Evolutionary conservation across 345 rosid species (phyloP).

Genomic region (Pugionium cornutum): DNA sequence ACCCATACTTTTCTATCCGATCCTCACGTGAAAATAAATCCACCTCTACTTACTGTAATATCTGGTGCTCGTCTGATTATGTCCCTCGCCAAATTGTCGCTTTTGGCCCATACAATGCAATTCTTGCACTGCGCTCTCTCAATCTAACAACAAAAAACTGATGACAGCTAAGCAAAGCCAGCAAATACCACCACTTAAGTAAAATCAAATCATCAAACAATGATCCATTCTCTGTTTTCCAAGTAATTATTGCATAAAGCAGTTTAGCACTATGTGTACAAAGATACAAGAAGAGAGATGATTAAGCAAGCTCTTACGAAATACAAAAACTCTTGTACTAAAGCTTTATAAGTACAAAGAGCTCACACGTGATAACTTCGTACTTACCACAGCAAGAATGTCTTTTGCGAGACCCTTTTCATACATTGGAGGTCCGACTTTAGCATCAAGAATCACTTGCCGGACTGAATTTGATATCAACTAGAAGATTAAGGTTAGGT

Average conservation of each 20-base stretch:
- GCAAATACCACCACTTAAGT: not conserved
- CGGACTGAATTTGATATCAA: constrained; percentile 68
- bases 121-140: constrained; percentile 56
- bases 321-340: not conserved
- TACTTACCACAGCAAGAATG: constrained; percentile 77
- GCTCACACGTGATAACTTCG: not conserved
- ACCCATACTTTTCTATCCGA: not conserved
- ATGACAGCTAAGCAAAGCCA: constrained; percentile 8
- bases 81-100: constrained; percentile 76
- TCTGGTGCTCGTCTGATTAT: constrained; percentile 60
- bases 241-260: not conserved
- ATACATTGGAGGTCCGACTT: constrained; percentile 84
- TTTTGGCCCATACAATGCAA: constrained; percentile 91
- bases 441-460: constrained; percentile 82
- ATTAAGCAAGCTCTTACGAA: not conserved
- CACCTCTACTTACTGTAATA: constrained; percentile 48
- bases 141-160: constrained; percentile 53
- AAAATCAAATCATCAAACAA: constrained; percentile 1
- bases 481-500: constrained; percentile 42
- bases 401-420: constrained; percentile 86
- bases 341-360: constrained; percentile 9
- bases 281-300: constrained; percentile 11
- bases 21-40: not conserved
- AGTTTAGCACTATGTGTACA: not conserved
- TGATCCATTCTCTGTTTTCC: constrained; percentile 5